A percentile compares a stretch with the other conserved stretches of the same genome.
phyloP scores from a whole-genome alignment of 73 alveolate genomes.

The Effrenium voratum region DNA sequence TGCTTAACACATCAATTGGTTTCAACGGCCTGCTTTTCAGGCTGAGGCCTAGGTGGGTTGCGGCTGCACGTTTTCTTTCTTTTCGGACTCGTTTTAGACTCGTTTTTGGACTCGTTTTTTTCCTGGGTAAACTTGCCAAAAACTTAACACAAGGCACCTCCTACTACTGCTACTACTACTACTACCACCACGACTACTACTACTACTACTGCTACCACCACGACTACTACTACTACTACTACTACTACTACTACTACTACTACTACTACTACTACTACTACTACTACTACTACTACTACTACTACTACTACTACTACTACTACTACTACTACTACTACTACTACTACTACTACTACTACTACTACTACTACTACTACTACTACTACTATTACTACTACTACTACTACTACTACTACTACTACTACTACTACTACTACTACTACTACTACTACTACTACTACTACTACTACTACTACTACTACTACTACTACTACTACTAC shows the following conservation, averaged over 20 bases:
- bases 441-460: not conserved
- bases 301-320: not conserved
- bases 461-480: not conserved
- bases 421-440: not conserved
- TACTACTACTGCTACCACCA: not conserved
- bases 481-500: not conserved
- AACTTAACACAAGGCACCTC: too few relatives aligned
- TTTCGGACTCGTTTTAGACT: too few relatives aligned
- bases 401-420: not conserved
- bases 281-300: not conserved
- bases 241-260: not conserved
- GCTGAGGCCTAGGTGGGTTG: too few relatives aligned
- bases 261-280: not conserved
- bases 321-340: not conserved
- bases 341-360: not conserved
- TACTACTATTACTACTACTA: not conserved
- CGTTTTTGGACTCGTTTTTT: too few relatives aligned
- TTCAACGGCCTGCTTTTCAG: too few relatives aligned
- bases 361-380: not conserved
- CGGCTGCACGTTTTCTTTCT: too few relatives aligned
- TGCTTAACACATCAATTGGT: too few relatives aligned
- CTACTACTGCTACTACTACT: not conserved
- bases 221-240: not conserved
- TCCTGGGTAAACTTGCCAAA: too few relatives aligned
- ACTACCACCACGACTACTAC: not conserved